phyloP scores from a whole-genome alignment of 2,329 filamentous ascomycete genomes.

The Alternaria ethzedia region DNA sequence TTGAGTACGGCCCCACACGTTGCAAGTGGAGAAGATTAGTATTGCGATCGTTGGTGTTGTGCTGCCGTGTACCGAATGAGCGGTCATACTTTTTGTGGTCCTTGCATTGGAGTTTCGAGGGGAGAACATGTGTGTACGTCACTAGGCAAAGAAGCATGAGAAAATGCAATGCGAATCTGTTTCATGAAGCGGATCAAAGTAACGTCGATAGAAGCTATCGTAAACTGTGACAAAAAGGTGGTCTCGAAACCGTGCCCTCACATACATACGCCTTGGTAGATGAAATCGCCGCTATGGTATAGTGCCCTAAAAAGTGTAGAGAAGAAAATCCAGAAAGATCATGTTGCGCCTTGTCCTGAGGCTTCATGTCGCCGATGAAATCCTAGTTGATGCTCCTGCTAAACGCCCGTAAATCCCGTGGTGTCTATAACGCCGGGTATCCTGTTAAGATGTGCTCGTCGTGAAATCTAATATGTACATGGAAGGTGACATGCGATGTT shows the following conservation, averaged over 20 bases:
- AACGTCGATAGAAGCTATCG: neutral
- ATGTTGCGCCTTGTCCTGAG: neutral
- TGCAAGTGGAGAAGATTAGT: neutral
- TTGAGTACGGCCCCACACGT: neutral
- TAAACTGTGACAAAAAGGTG: neutral
- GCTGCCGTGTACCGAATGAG: neutral
- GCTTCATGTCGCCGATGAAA: neutral
- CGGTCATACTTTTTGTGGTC: neutral
- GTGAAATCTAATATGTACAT: constrained; percentile 14
- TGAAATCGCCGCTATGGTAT: constrained; percentile 3
- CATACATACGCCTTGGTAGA: constrained; percentile 1
- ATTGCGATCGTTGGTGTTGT: neutral
- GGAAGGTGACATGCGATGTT: neutral
- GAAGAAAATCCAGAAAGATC: neutral
- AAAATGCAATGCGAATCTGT: neutral
- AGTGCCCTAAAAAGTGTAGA: neutral
- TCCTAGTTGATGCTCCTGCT: neutral
- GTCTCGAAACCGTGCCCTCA: neutral
- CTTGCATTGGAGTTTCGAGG: neutral
- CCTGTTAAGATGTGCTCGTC: constrained; percentile 3
- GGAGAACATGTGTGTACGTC: neutral
- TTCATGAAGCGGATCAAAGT: neutral
- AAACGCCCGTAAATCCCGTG: neutral
- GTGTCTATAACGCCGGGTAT: neutral
- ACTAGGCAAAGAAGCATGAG: neutral